phyloP scores from a whole-genome alignment of 1,284 basidiomycete species.

The Farysia itapuensis region DNA sequence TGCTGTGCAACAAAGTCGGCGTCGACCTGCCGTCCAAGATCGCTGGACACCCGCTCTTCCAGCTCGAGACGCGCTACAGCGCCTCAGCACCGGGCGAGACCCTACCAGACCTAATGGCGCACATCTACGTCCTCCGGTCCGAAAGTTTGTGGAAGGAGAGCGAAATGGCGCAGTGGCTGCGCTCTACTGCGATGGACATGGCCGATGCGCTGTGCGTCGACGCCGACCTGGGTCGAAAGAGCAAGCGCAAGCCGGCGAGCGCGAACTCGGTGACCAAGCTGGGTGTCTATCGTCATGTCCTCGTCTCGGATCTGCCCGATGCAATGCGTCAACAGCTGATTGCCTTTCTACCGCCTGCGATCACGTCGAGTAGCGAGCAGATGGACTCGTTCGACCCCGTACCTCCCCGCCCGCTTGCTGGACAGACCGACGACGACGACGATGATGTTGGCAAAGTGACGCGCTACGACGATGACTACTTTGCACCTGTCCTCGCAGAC shows the following conservation, averaged over 20 bases:
- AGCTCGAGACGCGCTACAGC: slow-evolving; percentile 9
- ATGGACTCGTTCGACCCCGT: slow-evolving; percentile 56
- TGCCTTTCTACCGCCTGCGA: slow-evolving; percentile 42
- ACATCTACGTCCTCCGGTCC: slow-evolving; percentile 51
- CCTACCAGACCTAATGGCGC: slow-evolving; percentile 42
- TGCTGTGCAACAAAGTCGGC: slow-evolving; percentile 49
- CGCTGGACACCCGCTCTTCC: slow-evolving; percentile 13
- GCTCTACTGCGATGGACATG: slow-evolving; percentile 15
- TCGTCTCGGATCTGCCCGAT: slow-evolving; percentile 56
- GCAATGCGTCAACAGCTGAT: slow-evolving; percentile 46
- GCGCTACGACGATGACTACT: slow-evolving; percentile 53
- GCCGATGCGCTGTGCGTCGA: slow-evolving; percentile 9
- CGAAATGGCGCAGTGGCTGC: slow-evolving; percentile 39
- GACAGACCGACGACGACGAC: slow-evolving; percentile 7
- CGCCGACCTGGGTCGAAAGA: slow-evolving; percentile 1
- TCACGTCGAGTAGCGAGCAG: slow-evolving; percentile 36
- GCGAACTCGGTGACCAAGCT: slow-evolving; percentile 27
- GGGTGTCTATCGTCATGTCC: slow-evolving; percentile 53
- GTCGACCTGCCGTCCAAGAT: slow-evolving; percentile 28
- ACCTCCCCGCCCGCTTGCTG: slow-evolving; percentile 33
- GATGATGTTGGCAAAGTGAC: slow-evolving; percentile 11
- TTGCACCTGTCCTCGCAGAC: slow-evolving; percentile 21
- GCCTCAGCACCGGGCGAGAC: slow-evolving; percentile 5
- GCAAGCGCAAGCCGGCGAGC: slow-evolving; percentile 3
- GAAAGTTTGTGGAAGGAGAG: slow-evolving; percentile 56